Percentiles rank a stretch among this genome's conserved stretches.
Evolutionary conservation across 2,329 filamentous ascomycete species (phyloP).

Genomic region (Dactylellina parvicollis): DNA sequence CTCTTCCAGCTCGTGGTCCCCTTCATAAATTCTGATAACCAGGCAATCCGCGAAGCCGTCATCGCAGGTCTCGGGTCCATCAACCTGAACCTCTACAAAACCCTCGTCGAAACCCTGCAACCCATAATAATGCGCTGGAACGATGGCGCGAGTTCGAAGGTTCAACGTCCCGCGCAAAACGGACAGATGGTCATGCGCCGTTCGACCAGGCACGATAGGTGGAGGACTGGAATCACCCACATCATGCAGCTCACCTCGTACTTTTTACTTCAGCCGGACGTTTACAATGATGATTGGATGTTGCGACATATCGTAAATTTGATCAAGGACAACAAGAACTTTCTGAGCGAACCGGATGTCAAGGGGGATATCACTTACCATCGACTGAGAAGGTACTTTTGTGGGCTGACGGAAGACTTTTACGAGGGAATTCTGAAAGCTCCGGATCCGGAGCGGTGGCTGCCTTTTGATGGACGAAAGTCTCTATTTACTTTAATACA

Average conservation of each 20-base stretch:
- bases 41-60: conserved; percentile 86
- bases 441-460: conserved; percentile 87
- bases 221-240: conserved; percentile 94
- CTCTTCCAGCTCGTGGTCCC: conserved; percentile 93
- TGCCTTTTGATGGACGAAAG: conserved; percentile 95
- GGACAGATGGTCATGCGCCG: conserved; percentile 70
- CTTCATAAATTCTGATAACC: conserved; percentile 79
- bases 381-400: conserved; percentile 89
- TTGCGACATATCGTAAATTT: conserved; percentile 88
- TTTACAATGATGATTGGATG: conserved; percentile 89
- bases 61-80: conserved; percentile 93
- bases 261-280: conserved; percentile 80
- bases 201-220: conserved; percentile 82
- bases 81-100: conserved; percentile 91
- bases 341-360: conserved; percentile 92
- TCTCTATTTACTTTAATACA: conserved; percentile 97
- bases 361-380: conserved; percentile 96
- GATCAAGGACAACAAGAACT: conserved; percentile 89
- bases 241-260: conserved; percentile 94
- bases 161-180: conserved; percentile 75
- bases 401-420: conserved; percentile 88
- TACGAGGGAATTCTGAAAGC: conserved; percentile 88
- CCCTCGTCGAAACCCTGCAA: conserved; percentile 87
- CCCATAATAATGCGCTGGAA: conserved; percentile 73
- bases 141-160: conserved; percentile 83